Evolutionary conservation across 1,139 yeast genomes (phyloP), one percentile per base, ranked within the genome.

Genomic region (Candida mesenterica): DNA sequence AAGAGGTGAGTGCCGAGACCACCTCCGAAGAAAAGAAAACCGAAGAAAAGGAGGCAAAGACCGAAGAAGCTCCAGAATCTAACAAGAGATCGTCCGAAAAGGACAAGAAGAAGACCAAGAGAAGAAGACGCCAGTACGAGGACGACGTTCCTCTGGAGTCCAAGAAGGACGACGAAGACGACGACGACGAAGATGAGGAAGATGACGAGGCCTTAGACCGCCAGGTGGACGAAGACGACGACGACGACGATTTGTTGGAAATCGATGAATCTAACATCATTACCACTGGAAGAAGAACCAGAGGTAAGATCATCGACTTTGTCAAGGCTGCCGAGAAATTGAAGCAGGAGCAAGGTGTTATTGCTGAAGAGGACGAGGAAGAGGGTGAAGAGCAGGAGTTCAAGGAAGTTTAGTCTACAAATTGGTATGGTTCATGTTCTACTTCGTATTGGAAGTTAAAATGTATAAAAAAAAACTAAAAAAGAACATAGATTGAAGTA

Each of bases 241-340:
- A 69, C 25, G 94, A 81, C 26, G 95, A 87, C 51, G 94, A 84
- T 49, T 69, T 88, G 50, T 77, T 77, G 13, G 96, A 86, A 59
- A 87, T 90, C 49, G 96, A 89, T 55, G 72, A 83, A 28, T 68
- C 90, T 32, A 90, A 90, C 60, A 89, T 89, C 55, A 86, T 89
- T 44, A 72, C 84, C 17, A 68, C 80, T 18, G 96, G 96, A 10
- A 77, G 96, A 61, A 84, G 97, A 68, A 88, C 96, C 9, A 78
- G 96, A 49, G 95, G 96, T 15, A 85, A 82, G 57, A 84, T 83
- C 23, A 83, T 90, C 50, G 97, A 90, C 61, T 90, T 84, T 60
- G 73, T 79, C 43, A 82, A 86, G 61, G 90, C 95, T n/a, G 87
- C 89, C 19, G 85, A 77, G 45, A 76, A 85, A 53, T 64, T 87